A percentile compares a stretch with the other conserved stretches of the same genome.
Conservation (phyloP, 352 stramenopile species). For the Phytopythium montanum region DNA sequence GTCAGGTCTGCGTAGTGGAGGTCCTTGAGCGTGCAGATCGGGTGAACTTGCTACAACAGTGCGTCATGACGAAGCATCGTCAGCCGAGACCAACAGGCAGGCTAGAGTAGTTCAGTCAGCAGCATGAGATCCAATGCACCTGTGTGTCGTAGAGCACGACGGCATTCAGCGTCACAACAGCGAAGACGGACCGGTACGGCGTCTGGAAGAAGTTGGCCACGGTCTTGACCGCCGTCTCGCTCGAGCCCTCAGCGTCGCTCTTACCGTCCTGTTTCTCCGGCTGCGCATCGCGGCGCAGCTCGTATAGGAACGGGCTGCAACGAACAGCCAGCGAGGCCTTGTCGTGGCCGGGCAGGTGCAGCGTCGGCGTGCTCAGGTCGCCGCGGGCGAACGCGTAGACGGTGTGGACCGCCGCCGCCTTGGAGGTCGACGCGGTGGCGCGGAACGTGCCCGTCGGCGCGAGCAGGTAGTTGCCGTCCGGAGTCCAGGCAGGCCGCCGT, state of each 20-base stretch:
- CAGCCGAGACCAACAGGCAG: neutral
- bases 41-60: slow-evolving; percentile 50
- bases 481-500: slow-evolving; percentile 88
- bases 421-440: slow-evolving; percentile 23
- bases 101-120: no score
- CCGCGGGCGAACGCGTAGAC: slow-evolving; percentile 95
- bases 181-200: slow-evolving; percentile 88
- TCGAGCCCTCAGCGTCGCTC: neutral
- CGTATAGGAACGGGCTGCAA: slow-evolving; percentile 92
- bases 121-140: slow-evolving; percentile 30
- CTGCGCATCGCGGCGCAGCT: slow-evolving; percentile 42
- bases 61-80: slow-evolving; percentile 1
- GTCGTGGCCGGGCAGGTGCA: slow-evolving; percentile 91
- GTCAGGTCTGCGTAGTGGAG: slow-evolving; percentile 95
- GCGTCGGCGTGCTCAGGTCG: slow-evolving; percentile 87
- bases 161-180: slow-evolving; percentile 91
- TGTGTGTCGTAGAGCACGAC: slow-evolving; percentile 96
- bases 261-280: neutral
- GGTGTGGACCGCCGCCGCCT: slow-evolving; percentile 53
- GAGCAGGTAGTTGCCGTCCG: slow-evolving; percentile 92
- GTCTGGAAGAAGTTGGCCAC: slow-evolving; percentile 77
- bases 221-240: neutral
- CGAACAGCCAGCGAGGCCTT: slow-evolving; percentile 93
- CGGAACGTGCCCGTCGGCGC: slow-evolving; percentile 80
- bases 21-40: slow-evolving; percentile 87